phyloP scores from a whole-genome alignment of 2,329 filamentous ascomycete genomes.

The Penicillium sp. region DNA sequence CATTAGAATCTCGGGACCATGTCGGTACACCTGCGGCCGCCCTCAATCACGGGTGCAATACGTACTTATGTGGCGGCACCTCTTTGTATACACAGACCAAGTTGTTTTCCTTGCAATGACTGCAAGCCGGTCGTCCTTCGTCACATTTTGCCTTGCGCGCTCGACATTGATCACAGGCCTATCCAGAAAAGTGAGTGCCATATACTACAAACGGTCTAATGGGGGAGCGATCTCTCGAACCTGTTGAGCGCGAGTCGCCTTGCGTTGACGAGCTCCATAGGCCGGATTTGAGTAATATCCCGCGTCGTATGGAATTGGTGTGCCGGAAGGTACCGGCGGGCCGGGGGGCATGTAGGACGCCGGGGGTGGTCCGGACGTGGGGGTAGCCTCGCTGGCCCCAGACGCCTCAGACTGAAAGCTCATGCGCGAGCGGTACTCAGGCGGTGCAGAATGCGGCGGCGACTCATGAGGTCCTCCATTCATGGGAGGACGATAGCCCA shows the following conservation, averaged over 20 bases:
- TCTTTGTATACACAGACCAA: conserved; percentile 83
- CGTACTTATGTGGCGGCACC: conserved; percentile 83
- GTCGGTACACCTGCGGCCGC: no score
- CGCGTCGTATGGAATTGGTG: conserved; percentile 28
- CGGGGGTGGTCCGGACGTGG: conserved; percentile 27
- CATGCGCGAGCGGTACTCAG: conserved; percentile 31
- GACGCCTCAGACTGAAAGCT: conserved; percentile 27
- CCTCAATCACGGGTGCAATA: conserved; percentile 2
- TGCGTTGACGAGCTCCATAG: conserved; percentile 32
- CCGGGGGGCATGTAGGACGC: conserved; percentile 22
- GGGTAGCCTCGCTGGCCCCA: conserved; percentile 26
- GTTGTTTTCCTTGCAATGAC: conserved; percentile 78
- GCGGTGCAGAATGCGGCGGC: conserved; percentile 27
- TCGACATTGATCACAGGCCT: conserved; percentile 89
- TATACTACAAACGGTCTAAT: not conserved
- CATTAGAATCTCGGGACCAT: not conserved
- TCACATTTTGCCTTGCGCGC: conserved; percentile 87
- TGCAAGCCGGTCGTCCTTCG: conserved; percentile 75
- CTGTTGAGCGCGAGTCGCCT: conserved; percentile 37
- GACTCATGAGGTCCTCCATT: conserved; percentile 31
- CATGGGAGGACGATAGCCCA: conserved; percentile 26
- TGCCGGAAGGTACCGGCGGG: conserved; percentile 21
- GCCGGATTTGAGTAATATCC: conserved; percentile 28
- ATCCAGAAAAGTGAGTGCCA: not conserved
- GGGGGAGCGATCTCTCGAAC: conserved; percentile 18